A percentile compares a stretch with the other conserved stretches of the same genome.
phyloP scores from a whole-genome alignment of 208 protist species.

The Trypanosoma platydactyli region DNA sequence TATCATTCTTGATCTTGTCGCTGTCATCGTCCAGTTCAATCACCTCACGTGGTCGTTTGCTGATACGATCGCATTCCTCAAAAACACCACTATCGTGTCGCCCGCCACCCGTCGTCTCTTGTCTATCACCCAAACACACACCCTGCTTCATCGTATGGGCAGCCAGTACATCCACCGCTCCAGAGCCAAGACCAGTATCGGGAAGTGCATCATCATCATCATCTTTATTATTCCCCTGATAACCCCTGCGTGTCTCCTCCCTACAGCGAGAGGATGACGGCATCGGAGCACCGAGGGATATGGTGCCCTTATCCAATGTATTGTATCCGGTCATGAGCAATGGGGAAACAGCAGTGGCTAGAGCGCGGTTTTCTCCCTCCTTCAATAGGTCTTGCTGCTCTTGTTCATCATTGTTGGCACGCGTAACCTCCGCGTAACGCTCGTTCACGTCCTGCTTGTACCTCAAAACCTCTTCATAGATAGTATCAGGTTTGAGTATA shows the following conservation, averaged over 20 bases:
- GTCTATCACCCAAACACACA: background rate
- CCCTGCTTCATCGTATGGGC: constrained; percentile 12
- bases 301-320: background rate
- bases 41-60: constrained; percentile 9
- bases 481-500: constrained; percentile 57
- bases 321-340: constrained; percentile 10
- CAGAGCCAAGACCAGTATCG: constrained; percentile 49
- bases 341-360: background rate
- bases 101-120: background rate
- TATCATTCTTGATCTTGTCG: constrained; percentile 1
- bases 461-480: constrained; percentile 49
- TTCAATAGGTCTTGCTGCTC: background rate
- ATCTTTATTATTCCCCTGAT: constrained; percentile 16
- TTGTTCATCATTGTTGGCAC: constrained; percentile 30
- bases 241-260: background rate
- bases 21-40: constrained; percentile 11
- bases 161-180: constrained; percentile 36
- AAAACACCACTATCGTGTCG: background rate
- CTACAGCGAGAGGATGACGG: background rate
- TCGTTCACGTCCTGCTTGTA: constrained; percentile 79
- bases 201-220: constrained; percentile 59
- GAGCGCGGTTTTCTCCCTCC: background rate
- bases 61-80: background rate
- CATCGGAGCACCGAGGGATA: constrained; percentile 7
- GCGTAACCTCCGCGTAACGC: constrained; percentile 45